Percentiles rank a stretch among this genome's conserved stretches.
Conservation (phyloP, 2,329 filamentous ascomycete species). For the Trichocomaceae sp. region DNA sequence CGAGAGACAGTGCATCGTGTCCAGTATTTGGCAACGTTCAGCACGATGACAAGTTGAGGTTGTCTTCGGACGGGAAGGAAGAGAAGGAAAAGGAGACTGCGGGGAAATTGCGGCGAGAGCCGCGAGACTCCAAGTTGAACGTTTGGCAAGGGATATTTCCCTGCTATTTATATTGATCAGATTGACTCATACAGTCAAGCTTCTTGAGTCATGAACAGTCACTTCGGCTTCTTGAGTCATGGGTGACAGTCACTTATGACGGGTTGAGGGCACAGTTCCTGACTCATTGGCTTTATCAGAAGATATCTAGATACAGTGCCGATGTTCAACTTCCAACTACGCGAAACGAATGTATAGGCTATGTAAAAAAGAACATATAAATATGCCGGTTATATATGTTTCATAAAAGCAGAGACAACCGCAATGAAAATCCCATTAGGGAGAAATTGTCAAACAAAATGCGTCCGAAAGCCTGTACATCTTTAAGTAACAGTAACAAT, state of each 20-base stretch:
- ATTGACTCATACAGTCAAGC: too few species aligned
- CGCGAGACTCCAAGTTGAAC: neutral
- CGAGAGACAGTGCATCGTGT: neutral
- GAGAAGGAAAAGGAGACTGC: neutral
- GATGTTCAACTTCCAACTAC: neutral
- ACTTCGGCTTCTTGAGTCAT: too few species aligned
- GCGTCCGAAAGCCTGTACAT: neutral
- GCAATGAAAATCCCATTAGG: neutral
- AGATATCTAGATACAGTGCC: constrained; percentile 7
- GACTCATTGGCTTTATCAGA: constrained; percentile 1
- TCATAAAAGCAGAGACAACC: neutral
- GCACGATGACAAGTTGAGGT: neutral
- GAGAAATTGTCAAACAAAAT: neutral
- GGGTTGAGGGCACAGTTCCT: too few species aligned
- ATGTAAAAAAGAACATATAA: neutral
- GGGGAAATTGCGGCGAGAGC: neutral
- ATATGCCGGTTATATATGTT: neutral
- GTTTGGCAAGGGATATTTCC: neutral
- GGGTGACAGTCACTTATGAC: too few species aligned
- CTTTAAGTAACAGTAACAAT: neutral
- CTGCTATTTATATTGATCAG: too few species aligned
- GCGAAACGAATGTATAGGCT: constrained; percentile 1
- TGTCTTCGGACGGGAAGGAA: neutral
- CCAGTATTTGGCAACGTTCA: neutral
- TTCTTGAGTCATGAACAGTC: too few species aligned